Conservation (phyloP, 805 yeast genomes). For the Kodamaea neixiangensis region DNA sequence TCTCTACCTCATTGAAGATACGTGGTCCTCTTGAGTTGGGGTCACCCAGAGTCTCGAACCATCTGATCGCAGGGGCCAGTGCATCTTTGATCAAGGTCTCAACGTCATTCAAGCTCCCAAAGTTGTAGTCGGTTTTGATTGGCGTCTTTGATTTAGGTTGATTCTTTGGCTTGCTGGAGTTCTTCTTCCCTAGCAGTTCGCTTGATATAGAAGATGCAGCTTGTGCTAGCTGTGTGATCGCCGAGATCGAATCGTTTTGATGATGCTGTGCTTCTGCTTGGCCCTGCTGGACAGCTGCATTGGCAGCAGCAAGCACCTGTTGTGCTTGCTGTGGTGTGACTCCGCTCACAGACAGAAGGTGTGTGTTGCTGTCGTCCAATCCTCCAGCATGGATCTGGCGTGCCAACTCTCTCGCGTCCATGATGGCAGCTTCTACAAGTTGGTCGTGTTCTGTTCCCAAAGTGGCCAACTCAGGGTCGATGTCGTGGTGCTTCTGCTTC, state of each 20-base stretch:
- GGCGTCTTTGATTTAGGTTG: constrained; percentile 6
- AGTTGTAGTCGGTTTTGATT: constrained; percentile 17
- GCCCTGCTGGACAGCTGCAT: constrained; percentile 27
- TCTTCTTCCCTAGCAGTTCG: constrained; percentile 11
- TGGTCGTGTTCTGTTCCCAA: constrained; percentile 57
- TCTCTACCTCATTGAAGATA: constrained; percentile 64
- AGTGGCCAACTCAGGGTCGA: constrained; percentile 42
- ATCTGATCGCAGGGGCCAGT: constrained; percentile 32
- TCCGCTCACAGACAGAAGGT: constrained; percentile 15
- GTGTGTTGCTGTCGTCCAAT: constrained; percentile 6
- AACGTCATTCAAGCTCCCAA: constrained; percentile 27
- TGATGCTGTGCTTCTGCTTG: constrained; percentile 13
- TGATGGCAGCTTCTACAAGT: constrained; percentile 67
- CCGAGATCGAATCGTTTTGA: constrained; percentile 19
- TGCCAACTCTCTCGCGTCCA: constrained; percentile 67
- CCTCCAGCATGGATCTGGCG: constrained; percentile 27
- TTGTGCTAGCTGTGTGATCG: constrained; percentile 32
- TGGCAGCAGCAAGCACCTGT: constrained; percentile 30
- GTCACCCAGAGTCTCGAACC: constrained; percentile 35
- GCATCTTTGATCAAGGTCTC: constrained; percentile 40
- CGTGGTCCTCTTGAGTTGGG: constrained; percentile 33
- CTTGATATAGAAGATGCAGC: constrained; percentile 27
- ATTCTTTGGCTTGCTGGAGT: neutral
- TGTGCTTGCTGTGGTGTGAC: constrained; percentile 30
- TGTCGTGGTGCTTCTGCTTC: constrained; percentile 34